These are phyloP conservation scores for Narthecium ossifragum DNA, from an alignment of 106 monocot genomes.

Conservation along the genomic window DNA sequence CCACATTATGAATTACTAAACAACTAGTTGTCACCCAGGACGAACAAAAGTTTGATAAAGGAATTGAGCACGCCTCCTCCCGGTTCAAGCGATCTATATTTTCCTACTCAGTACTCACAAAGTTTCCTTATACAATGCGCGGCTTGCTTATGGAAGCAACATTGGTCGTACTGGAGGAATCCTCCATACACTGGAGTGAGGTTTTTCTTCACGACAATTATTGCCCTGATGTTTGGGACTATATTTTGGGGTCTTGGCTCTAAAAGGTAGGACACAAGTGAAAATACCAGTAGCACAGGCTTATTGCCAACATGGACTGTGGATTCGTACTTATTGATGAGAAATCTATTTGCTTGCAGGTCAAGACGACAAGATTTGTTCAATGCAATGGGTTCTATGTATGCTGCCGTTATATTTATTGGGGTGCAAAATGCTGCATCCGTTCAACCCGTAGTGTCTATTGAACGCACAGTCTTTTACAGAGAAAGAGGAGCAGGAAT, in stretches of 20 bases:
- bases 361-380: not conserved
- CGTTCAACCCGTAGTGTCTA: constrained; percentile 39
- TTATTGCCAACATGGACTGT: not conserved
- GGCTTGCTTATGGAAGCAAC: constrained; percentile 44
- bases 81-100: constrained; percentile 38
- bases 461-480: constrained; percentile 51
- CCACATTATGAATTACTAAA: not conserved
- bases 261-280: constrained; percentile 37
- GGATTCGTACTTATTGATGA: not conserved
- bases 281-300: not conserved
- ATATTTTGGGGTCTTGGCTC: constrained; percentile 54
- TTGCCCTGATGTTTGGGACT: constrained; percentile 48
- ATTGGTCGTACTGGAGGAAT: constrained; percentile 61
- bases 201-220: constrained; percentile 39
- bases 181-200: constrained; percentile 42
- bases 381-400: constrained; percentile 18
- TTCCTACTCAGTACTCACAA: constrained; percentile 37
- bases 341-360: constrained; percentile 4
- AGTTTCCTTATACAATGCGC: not conserved
- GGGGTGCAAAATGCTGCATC: constrained; percentile 32
- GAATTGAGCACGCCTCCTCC: constrained; percentile 7
- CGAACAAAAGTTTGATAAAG: constrained; percentile 41
- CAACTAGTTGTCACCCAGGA: constrained; percentile 14
- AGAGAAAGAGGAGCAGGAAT: constrained; percentile 56
- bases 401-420: constrained; percentile 38